Evolutionary conservation across 1,284 basidiomycete species (phyloP).

Genomic region (Athelia sp.): DNA sequence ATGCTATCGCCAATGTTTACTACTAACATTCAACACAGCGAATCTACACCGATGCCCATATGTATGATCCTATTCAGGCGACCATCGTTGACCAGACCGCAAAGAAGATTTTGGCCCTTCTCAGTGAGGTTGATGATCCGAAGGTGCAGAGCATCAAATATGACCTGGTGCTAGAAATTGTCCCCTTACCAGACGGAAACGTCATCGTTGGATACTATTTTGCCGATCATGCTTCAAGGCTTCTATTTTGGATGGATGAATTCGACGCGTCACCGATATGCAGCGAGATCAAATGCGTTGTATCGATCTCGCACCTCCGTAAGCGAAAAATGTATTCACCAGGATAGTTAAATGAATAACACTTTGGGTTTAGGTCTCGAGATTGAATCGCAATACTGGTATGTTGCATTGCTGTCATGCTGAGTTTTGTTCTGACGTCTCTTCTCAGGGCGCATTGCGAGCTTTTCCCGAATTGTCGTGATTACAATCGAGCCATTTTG

Average conservation of each 20-base stretch:
- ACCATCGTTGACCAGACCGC: background rate
- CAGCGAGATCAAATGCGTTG: background rate
- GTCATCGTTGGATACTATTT: conserved; percentile 1
- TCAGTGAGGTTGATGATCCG: too few species aligned
- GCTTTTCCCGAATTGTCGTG: background rate
- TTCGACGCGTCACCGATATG: background rate
- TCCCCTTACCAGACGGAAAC: too few species aligned
- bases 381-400: background rate
- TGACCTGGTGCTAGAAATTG: background rate
- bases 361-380: background rate
- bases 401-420: background rate
- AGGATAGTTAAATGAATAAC: too few species aligned
- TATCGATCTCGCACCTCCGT: background rate
- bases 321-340: background rate
- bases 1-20: background rate
- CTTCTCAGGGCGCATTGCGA: background rate
- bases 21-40: background rate
- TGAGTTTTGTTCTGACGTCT: background rate
- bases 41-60: background rate
- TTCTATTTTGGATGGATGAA: conserved; percentile 1
- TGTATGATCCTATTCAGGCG: background rate
- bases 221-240: background rate
- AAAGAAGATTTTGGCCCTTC: background rate
- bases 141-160: too few species aligned
- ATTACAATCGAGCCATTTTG: background rate